Evolutionary conservation across 225 moss, liverwort and hornwort species (phyloP).

Genomic region (Anthoceros angustus): DNA sequence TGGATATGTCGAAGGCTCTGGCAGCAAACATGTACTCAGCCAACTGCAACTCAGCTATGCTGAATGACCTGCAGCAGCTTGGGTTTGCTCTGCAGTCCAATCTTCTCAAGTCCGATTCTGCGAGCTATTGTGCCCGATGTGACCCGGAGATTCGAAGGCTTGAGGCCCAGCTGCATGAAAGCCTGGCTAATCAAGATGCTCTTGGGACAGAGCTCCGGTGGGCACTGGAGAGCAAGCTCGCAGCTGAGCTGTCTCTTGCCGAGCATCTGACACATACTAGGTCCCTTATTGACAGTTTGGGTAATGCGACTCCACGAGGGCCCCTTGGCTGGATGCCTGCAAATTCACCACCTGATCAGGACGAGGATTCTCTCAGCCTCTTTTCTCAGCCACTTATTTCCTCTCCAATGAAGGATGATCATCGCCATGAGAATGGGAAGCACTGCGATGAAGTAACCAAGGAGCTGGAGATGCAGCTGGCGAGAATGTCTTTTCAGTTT

Average conservation of each 20-base stretch:
- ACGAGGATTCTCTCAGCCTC: neutral
- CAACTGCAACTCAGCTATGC: too few relatives aligned
- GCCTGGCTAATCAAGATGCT: neutral
- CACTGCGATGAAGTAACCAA: neutral
- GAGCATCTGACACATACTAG: neutral
- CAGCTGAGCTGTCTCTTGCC: neutral
- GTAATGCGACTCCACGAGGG: neutral
- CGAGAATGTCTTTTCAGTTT: neutral
- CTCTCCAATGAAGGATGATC: neutral
- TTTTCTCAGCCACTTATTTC: constrained; percentile 1
- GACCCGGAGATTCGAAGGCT: constrained; percentile 2
- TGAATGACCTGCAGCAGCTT: neutral
- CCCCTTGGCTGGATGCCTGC: neutral
- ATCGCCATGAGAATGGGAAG: constrained; percentile 3
- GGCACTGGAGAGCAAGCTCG: constrained; percentile 1
- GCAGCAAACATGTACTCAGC: too few relatives aligned
- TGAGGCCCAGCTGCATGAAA: neutral
- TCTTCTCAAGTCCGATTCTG: neutral
- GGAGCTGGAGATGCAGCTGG: constrained; percentile 2
- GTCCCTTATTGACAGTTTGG: neutral
- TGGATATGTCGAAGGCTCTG: too few relatives aligned
- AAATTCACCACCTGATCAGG: neutral
- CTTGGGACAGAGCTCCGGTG: neutral
- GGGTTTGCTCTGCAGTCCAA: neutral
- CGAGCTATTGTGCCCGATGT: neutral